Base-by-base conservation (phyloP, 2,329 filamentous ascomycete species). In the Fusarium staphyleae region DNA sequence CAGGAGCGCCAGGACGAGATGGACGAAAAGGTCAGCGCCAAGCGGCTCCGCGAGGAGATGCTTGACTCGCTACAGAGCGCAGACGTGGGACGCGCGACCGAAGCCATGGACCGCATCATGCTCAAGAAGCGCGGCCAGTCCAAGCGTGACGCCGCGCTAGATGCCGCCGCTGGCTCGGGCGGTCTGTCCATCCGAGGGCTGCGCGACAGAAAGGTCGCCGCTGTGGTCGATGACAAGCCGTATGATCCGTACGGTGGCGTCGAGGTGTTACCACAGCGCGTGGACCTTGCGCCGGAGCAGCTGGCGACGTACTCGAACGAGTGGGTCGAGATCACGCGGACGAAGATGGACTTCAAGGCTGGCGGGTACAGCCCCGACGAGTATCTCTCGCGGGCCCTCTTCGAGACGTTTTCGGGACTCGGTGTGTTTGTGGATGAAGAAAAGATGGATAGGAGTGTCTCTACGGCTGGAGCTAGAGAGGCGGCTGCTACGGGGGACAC, bases 201-300 rank as follows among this genome's bases (percentile, higher is more conserved):
- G 52, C 91, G 90, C 74, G 87, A 82, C 66, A 81, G 79, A 71
- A 74, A 72, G 63, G n/a, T n/a, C n/a, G 80, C 74, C 7, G 57
- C 53, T n/a, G 69, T 69, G 12, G 69, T 62, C 41, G 83, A 83
- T 5, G 86, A 91, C 66, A 86, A 87, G 52, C 87, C 91, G 0
- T 97, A 96, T 75, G 92, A 97, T 76, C 89, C 93, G 0, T 96
- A 95, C 70, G 91, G 86, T 32, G 95, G 91, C 1, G 76, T 93
- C 56, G 75, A 83, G 39, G 83, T 93, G 44, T 79, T 80, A 18
- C 84, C 86, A 16, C 80, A 88, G 63, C 88, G 93, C 65, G 93
- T 91, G 68, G 78, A 81, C 9, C 69, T 96, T 22, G 60, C 67
- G 0, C 44, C 67, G 1, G 72, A 72, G 5, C 66, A 65, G 30